These are phyloP conservation scores for Vigna trinervia DNA, from an alignment of 306 rosid species.

Conservation along the genomic window DNA sequence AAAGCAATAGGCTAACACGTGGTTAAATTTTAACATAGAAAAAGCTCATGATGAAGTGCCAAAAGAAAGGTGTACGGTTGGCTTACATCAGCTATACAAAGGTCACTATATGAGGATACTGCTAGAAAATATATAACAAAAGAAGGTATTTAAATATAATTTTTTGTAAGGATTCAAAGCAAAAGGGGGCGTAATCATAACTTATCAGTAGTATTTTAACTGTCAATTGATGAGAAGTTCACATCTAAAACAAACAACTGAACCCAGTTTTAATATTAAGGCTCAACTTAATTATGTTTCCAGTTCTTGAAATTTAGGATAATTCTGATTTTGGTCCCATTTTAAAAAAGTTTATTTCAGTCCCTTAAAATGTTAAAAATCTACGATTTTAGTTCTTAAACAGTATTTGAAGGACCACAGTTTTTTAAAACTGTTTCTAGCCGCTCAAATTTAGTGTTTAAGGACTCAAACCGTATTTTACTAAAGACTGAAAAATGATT, in stretches of 20 bases:
- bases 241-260: constrained; percentile 7
- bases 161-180: not conserved
- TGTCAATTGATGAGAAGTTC: constrained; percentile 3
- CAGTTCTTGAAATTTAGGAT: no score
- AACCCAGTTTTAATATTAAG: constrained; percentile 37
- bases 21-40: not conserved
- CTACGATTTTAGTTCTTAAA: no score
- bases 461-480: no score
- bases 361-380: no score
- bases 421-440: no score
- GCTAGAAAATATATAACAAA: not conserved
- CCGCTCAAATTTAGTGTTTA: no score
- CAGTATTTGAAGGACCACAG: no score
- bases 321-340: no score
- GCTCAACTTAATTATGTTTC: no score
- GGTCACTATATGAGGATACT: not conserved
- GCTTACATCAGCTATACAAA: not conserved
- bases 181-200: constrained; percentile 5
- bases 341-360: no score
- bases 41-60: not conserved
- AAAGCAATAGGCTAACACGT: not conserved
- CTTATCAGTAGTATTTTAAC: not conserved
- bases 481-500: no score
- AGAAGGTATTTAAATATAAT: constrained; percentile 1
- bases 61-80: not conserved